phyloP scores from a whole-genome alignment of 23 red algal genomes.

The Agarophyton chilense region DNA sequence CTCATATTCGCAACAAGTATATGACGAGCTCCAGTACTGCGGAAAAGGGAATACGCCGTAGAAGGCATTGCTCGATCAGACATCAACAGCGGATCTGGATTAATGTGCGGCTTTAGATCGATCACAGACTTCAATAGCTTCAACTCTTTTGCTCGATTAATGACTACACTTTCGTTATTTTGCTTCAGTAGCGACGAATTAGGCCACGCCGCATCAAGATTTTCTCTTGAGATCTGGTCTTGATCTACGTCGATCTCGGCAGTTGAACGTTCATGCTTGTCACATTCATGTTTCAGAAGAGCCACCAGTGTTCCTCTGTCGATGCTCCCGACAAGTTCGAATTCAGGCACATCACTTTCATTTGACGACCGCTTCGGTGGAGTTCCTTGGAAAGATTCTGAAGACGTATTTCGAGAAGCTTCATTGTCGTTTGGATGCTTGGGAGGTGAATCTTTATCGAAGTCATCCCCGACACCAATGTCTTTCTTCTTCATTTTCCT shows the following conservation, averaged over 20 bases:
- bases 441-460: background rate
- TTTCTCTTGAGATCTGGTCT: conserved; percentile 31
- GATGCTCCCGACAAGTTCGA: conserved; percentile 32
- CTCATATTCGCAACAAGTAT: conserved; percentile 69
- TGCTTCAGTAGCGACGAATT: conserved; percentile 40
- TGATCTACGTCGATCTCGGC: background rate
- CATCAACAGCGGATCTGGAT: conserved; percentile 83
- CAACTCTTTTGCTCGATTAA: conserved; percentile 24
- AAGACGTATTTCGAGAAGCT: background rate
- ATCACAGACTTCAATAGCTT: conserved; percentile 25
- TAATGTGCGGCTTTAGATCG: conserved; percentile 75
- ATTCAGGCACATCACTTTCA: conserved; percentile 20
- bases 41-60: conserved; percentile 62
- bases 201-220: conserved; percentile 77
- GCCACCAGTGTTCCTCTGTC: conserved; percentile 45
- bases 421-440: background rate
- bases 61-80: conserved; percentile 65
- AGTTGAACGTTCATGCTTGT: conserved; percentile 4
- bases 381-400: background rate
- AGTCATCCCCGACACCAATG: background rate
- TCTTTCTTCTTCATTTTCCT: background rate
- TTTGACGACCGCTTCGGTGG: background rate
- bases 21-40: conserved; percentile 78
- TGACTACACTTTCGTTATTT: conserved; percentile 31
- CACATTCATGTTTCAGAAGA: conserved; percentile 51